A percentile compares a stretch with the other conserved stretches of the same genome.
These are phyloP conservation scores for Lipomyces sp. DNA, from an alignment of 805 yeast species.

Conservation along the genomic window DNA sequence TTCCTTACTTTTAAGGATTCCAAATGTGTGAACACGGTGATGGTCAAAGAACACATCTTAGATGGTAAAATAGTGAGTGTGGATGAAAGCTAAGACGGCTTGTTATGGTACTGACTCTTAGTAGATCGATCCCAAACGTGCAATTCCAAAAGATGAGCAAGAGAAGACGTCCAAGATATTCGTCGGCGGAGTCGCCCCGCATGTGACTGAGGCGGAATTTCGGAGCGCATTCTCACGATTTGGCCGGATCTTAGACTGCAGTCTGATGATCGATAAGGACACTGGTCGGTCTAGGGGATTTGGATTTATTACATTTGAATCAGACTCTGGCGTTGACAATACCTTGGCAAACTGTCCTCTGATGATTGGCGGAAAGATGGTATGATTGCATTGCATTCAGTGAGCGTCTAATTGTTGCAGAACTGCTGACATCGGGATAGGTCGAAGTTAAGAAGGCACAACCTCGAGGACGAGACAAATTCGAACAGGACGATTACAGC, in stretches of 20 bases:
- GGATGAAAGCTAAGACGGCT: background rate
- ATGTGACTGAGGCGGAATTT: conserved; percentile 89
- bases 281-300: conserved; percentile 97
- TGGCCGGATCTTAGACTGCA: conserved; percentile 93
- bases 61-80: conserved; percentile 76
- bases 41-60: conserved; percentile 81
- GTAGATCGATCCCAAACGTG: conserved; percentile 90
- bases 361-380: conserved; percentile 75
- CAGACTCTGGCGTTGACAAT: conserved; percentile 90
- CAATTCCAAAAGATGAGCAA: conserved; percentile 96
- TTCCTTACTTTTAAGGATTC: conserved; percentile 85
- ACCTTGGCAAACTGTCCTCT: conserved; percentile 82
- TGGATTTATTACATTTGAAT: conserved; percentile 94
- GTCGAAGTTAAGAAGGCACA: conserved; percentile 53
- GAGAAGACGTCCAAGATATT: conserved; percentile 95
- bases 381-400: conserved; percentile 24
- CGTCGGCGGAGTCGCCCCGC: conserved; percentile 95
- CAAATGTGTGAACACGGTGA: conserved; percentile 82
- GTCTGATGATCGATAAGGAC: conserved; percentile 95
- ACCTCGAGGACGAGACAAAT: conserved; percentile 44
- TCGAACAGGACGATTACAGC: background rate
- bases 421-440: background rate
- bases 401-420: background rate
- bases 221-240: conserved; percentile 82
- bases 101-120: background rate